Base-by-base conservation (phyloP, 2,329 filamentous ascomycete genomes). In the Talaromyces albobiverticillius region DNA sequence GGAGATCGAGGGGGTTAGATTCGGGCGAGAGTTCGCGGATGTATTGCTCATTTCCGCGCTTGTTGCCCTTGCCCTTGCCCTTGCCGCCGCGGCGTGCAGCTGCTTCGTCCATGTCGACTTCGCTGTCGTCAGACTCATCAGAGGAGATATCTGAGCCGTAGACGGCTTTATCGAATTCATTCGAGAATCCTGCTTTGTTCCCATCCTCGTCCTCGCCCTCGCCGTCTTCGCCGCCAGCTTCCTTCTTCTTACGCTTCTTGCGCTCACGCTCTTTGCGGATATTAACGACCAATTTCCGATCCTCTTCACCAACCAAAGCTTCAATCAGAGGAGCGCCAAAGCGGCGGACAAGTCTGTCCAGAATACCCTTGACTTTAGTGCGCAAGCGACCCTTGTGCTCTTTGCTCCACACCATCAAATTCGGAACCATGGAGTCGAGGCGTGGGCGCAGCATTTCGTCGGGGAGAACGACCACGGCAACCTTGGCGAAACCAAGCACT, bases 301-400 rank as follows among this genome's bases (percentile, higher is more conserved):
- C 93, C 20, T 84, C 83, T 64, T 95, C 89, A 3, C 92, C 93
- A 55, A 89, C 92, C 69, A 89, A 80, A 60, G 83, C 83, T 72
- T 94, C 89, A 11, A 99, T 83, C 26, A 84, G 73, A 2, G 93
- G 87, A 43, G 88, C 88, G 46, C 94, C 92, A 67, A 96, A 97
- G 54, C 93, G 85, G 46, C 93, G 85, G 20, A 97, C 88, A 82
- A 96, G 90, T 50, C 94, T 85, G 75, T 99, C 94, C 14, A 99
- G 77, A 59, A 99, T 97, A 67, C 96, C 92, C 83, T 96, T 97
- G 62, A 99, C 92, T 78, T 97, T 99, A 47, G 89, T 87, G 66
- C 93, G 90, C 77, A 99, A 94, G 69, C 95, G 91, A 11, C 91
- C 91, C 77, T 97, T 97, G 79, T 99, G 95, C 73, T 99, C 94